Base-by-base conservation (phyloP, 1,284 basidiomycete genomes). In the Ustilago trichophora region DNA sequence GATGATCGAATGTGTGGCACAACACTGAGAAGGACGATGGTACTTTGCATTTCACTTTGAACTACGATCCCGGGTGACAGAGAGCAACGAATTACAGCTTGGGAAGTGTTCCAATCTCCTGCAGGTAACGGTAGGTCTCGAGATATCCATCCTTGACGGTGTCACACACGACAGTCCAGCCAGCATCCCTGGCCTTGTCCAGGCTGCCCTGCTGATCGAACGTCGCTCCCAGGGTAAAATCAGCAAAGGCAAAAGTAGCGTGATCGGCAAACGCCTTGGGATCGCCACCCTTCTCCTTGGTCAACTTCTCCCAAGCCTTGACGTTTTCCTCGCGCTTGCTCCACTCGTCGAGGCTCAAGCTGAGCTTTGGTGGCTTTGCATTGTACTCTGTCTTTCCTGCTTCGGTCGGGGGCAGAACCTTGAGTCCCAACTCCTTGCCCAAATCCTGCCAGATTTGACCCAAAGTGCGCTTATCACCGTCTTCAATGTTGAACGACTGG, bases 401-500 rank as follows among this genome's bases (percentile, higher is more conserved):
- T 4, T n/a, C 45, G 7, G 52, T 59, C 6, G 64, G 64, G 1
- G 64, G 57, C 16, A 60, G 40, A 12, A 60, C 26, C 38, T 47
- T 60, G 40, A 67, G 38, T 0, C 52, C 64, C 12, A 60, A 38
- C 22, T 67, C 56, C 19, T 60, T 53, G 7, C 38, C 64, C 16
- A 67, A 29, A 16, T 67, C 64, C 41, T 67, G 51, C 64, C 57
- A 67, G 49, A 67, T 48, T 48, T 56, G 56, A 13, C 64, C 64
- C 4, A 67, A 45, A 13, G 37, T 67, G 13, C 57, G 47, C 35
- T 44, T 38, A 40, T 60, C 57, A 9, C 64, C 64, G 36, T 67
- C 64, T n/a, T 67, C 56, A 18, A 67, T 67, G 52, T 67, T 67
- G 64, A 67, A 60, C 42, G 52, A 67, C 49, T 67, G 48, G 32